Evolutionary conservation across 2,329 filamentous ascomycete species (phyloP), one percentile per base, ranked within the genome.

Genomic region (Aureobasidium sp.): DNA sequence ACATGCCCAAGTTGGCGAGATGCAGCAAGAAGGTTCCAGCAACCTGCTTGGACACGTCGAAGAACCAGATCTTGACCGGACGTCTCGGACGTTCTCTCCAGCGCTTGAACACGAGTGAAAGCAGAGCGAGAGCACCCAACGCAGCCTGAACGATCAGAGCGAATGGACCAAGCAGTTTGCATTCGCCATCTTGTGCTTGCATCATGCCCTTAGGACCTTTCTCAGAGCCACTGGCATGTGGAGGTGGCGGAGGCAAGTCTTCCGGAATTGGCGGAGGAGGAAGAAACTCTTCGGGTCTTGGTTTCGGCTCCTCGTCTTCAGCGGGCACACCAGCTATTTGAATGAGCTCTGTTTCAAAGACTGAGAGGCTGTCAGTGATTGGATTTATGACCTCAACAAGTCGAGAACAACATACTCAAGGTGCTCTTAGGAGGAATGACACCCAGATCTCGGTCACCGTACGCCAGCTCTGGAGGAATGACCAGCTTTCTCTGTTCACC

Each of bases 11-110:
- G 66, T 98, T 98, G 61, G 90, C 88, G 39, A 91, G 77, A 71
- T 98, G 93, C 29, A 96, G 83, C 68, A 98, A 78, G 40, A 90
- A 84, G 25, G 90, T 94, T 19, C 93, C 93, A 64, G 97, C 87
- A 51, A 98, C 89, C 74, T 98, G 93, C 75, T 98, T 98, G 27
- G 89, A 95, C 21, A 84, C 93, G 66, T 98, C 93, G 68, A 97
- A 98, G 69, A 88, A 90, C 91, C 93, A 98, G 60, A 98, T 90
- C 77, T 94, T 95, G 64, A 97, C 66, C 1, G 91, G 91, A 53
- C 93, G 80, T 68, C 96, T 91, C 1, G 93, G 91, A 54, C 88
- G 79, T 71, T 98, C 93, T 59, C 88, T 81, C 83, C 86, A 95
- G 61, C 93, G 80, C 75, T 98, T 98, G 74, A 83, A 95, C 6